phyloP scores from a whole-genome alignment of 176 grass and related monocot species.

The Eremochloa ophiuroides region DNA sequence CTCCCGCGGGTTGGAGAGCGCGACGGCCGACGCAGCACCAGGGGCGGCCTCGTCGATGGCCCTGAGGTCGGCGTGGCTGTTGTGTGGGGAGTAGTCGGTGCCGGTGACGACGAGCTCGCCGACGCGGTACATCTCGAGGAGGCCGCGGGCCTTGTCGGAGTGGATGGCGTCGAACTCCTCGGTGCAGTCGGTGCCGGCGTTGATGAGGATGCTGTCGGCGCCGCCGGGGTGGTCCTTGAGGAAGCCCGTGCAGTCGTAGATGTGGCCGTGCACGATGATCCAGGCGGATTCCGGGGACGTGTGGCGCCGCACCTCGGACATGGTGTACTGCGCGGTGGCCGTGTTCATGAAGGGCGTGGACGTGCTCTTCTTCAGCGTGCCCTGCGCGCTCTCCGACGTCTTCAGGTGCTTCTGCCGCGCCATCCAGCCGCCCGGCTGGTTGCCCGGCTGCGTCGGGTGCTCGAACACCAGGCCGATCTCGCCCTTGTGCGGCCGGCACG shows the following conservation, averaged over 20 bases:
- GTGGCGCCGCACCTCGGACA: constrained; percentile 84
- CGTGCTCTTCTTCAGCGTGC: constrained; percentile 18
- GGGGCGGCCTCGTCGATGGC: constrained; percentile 52
- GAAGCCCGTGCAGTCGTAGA: constrained; percentile 87
- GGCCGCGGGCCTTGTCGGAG: constrained; percentile 74
- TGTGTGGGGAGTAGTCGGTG: neutral
- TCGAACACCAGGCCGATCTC: constrained; percentile 79
- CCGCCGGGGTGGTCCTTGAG: constrained; percentile 91
- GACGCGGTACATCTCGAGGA: constrained; percentile 75
- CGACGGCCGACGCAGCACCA: constrained; percentile 6
- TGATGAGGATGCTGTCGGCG: constrained; percentile 96
- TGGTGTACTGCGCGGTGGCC: constrained; percentile 40
- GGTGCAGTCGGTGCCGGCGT: constrained; percentile 90
- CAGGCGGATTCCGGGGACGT: constrained; percentile 63
- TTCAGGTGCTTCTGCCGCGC: constrained; percentile 59
- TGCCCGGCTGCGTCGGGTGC: constrained; percentile 78
- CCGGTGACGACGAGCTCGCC: constrained; percentile 80
- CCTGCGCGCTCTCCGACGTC: constrained; percentile 31
- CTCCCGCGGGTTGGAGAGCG: constrained; percentile 68
- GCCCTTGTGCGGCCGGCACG: constrained; percentile 62
- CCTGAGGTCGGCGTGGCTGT: constrained; percentile 48
- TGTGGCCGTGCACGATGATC: constrained; percentile 89
- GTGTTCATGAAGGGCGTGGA: constrained; percentile 49
- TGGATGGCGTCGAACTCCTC: constrained; percentile 99
- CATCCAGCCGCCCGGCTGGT: constrained; percentile 81